Evolutionary conservation across 331 rosid genomes (phyloP), one percentile per base, ranked within the genome.

Genomic region (Ulmus americana): DNA sequence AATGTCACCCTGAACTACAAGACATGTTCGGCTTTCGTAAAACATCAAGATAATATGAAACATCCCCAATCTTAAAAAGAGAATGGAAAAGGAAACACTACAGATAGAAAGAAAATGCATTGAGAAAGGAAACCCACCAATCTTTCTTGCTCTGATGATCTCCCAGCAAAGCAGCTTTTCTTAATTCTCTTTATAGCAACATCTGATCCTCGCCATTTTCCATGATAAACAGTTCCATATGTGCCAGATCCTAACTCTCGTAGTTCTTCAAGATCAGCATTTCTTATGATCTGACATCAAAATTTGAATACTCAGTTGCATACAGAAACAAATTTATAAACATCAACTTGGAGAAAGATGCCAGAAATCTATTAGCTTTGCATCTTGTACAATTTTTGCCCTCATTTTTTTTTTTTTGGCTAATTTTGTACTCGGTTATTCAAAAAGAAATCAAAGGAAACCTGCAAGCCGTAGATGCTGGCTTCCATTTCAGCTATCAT

Each of bases 191-290:
- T 94, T 64, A 90, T 90, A 22, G 99, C 97, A 70, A 94, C 87
- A 76, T 87, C 99, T 10, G 99, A 87, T 68, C 99, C 99, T 75
- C 99, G 87, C 99, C 97, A 94, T 76, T 84, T 87, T 52, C 99
- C 97, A 45, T 81, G 97, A 81, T 82, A 90, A 71, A 94, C 99
- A 48, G 96, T 90, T 71, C 99, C 99, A 75, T 84, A 94, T 59
- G 97, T 90, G 75, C 99, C 99, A 47, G 97, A 94, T 76, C 99
- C 99, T 55, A 90, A 70, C 74, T 90, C 99, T 60, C 70, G 86
- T 72, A 79, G 72, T 62, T 94, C 97, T 77, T 94, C 96, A 47
- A 94, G 86, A 76, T 90, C 96, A 69, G 68, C 71, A 70, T 90
- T 77, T 69, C 77, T 90, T 76, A 94, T 90, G 64, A 78, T 94